Percentiles rank a stretch among this genome's conserved stretches.
phyloP scores from a whole-genome alignment of 2,329 filamentous ascomycete genomes.

The Cladosporium sp. region DNA sequence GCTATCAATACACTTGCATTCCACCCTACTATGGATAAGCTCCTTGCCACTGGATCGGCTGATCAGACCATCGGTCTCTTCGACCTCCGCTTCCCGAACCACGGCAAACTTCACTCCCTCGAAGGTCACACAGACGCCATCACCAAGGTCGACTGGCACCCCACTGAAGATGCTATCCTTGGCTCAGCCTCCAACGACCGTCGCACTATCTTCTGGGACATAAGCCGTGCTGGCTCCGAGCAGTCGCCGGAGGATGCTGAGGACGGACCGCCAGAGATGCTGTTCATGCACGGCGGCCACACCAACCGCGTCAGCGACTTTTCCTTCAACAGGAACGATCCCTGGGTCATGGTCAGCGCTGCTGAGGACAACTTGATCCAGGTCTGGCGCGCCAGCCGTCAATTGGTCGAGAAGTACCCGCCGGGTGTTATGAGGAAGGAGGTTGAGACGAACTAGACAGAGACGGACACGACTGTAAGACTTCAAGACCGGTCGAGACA shows the following conservation, averaged over 20 bases:
- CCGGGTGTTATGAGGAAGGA: slow-evolving; percentile 29
- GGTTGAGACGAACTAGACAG: slow-evolving; percentile 22
- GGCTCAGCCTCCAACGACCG: slow-evolving; percentile 91
- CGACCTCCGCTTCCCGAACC: slow-evolving; percentile 68
- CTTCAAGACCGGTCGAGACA: background rate
- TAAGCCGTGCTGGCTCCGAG: slow-evolving; percentile 87
- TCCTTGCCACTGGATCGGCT: slow-evolving; percentile 87
- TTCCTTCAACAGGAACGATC: slow-evolving; percentile 94
- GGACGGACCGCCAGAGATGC: slow-evolving; percentile 89
- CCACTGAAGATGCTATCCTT: slow-evolving; percentile 79
- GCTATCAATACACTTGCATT: slow-evolving; percentile 96
- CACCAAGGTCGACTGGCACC: slow-evolving; percentile 92
- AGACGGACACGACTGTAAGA: background rate
- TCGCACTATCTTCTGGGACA: slow-evolving; percentile 93
- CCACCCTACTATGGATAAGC: slow-evolving; percentile 83
- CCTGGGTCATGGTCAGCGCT: slow-evolving; percentile 92
- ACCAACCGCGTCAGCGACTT: slow-evolving; percentile 97
- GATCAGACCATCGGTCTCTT: slow-evolving; percentile 94
- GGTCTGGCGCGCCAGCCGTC: slow-evolving; percentile 55
- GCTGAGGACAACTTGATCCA: slow-evolving; percentile 96
- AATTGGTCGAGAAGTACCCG: slow-evolving; percentile 32
- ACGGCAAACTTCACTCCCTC: slow-evolving; percentile 82
- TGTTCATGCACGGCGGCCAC: slow-evolving; percentile 99
- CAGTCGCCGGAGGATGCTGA: slow-evolving; percentile 92
- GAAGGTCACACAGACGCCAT: slow-evolving; percentile 87